Evolutionary conservation across 345 rosid species (phyloP).

Genomic region (Combretum micranthum): DNA sequence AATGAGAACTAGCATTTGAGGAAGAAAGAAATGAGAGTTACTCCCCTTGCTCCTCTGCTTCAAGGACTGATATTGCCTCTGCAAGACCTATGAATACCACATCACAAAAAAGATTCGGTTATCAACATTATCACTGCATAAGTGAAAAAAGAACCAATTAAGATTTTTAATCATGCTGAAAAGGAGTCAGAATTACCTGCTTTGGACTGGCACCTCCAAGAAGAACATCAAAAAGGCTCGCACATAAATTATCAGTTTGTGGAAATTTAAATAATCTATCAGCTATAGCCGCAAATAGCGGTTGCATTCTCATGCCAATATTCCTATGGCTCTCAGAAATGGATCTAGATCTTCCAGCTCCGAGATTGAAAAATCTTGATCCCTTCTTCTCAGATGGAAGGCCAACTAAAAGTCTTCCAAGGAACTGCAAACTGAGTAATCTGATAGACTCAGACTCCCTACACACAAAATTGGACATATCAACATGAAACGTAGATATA

Average conservation of each 20-base stretch:
- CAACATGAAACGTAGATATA: background rate
- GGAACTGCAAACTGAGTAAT: conserved; percentile 88
- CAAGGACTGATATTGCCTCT: conserved; percentile 57
- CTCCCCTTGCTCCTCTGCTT: conserved; percentile 56
- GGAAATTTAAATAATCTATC: conserved; percentile 77
- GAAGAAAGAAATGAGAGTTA: conserved; percentile 68
- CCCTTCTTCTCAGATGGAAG: conserved; percentile 85
- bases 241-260: conserved; percentile 77
- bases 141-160: background rate
- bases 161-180: background rate
- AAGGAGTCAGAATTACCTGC: conserved; percentile 48
- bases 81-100: conserved; percentile 57
- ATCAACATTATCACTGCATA: background rate
- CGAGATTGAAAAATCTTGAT: conserved; percentile 66
- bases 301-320: conserved; percentile 49
- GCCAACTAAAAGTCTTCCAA: conserved; percentile 87
- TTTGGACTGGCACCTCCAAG: conserved; percentile 99
- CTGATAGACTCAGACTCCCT: conserved; percentile 91
- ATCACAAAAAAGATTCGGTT: conserved; percentile 7
- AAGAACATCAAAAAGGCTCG: conserved; percentile 89
- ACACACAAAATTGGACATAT: conserved; percentile 6
- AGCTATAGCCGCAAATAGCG: conserved; percentile 62
- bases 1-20: conserved; percentile 67
- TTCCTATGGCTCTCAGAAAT: conserved; percentile 57
- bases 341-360: conserved; percentile 65